Conservation (phyloP, 2,329 filamentous ascomycete genomes). For the Fusarium transvaalense region DNA sequence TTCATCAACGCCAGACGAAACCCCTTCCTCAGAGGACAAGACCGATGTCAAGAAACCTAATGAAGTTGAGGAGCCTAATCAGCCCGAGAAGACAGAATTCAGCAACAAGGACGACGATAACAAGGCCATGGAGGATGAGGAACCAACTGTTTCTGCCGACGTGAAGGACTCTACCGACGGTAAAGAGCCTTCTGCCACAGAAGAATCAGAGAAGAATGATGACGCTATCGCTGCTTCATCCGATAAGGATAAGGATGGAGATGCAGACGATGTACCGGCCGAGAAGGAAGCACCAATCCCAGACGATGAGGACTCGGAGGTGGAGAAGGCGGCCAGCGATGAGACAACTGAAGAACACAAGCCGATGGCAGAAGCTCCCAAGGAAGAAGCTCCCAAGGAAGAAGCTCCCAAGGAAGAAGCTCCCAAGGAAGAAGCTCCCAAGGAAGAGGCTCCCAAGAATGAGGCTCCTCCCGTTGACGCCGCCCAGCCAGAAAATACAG, state of each 20-base stretch:
- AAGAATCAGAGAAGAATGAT: not conserved
- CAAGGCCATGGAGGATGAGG: slow-evolving; percentile 3
- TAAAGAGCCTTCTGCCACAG: not conserved
- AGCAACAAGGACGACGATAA: not conserved
- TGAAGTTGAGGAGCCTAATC: slow-evolving; percentile 4
- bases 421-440: not conserved
- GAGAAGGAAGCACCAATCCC: not conserved
- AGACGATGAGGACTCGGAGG: slow-evolving; percentile 10
- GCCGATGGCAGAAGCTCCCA: not conserved
- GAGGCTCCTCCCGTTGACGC: not conserved
- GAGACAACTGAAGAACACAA: slow-evolving; percentile 7
- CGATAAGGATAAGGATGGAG: not conserved
- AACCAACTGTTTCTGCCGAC: not conserved
- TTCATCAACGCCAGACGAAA: not conserved
- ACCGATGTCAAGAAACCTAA: not conserved
- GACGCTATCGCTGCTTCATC: not conserved
- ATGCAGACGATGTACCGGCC: not conserved
- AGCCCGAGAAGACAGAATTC: slow-evolving; percentile 13
- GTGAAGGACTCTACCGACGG: not conserved
- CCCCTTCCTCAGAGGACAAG: not conserved
- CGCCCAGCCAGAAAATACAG: slow-evolving; percentile 14
- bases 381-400: not conserved
- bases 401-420: not conserved
- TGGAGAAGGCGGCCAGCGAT: not conserved
- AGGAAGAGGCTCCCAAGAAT: slow-evolving; percentile 8